phyloP scores from a whole-genome alignment of 2,329 filamentous ascomycete genomes.

The Aspergillus vadensis region DNA sequence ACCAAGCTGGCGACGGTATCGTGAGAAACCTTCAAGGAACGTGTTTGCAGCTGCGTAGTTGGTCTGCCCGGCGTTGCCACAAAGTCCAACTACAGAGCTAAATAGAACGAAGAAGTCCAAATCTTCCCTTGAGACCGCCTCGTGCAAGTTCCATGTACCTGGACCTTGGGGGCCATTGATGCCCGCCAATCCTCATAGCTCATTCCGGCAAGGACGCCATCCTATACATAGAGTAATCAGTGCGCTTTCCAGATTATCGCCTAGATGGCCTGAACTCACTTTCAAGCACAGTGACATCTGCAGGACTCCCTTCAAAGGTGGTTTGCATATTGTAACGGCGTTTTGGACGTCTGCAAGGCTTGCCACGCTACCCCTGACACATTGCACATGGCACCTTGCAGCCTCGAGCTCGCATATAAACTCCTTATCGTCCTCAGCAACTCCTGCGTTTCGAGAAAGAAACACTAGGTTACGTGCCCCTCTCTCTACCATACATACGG shows the following conservation, averaged over 20 bases:
- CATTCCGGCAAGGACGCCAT: slow-evolving; percentile 29
- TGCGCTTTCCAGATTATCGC: background rate
- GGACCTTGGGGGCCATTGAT: slow-evolving; percentile 36
- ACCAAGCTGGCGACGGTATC: slow-evolving; percentile 22
- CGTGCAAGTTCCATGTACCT: slow-evolving; percentile 30
- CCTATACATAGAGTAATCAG: background rate
- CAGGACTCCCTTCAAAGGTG: slow-evolving; percentile 20
- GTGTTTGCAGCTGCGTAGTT: slow-evolving; percentile 43
- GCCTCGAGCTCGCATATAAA: slow-evolving; percentile 10
- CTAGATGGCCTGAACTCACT: background rate
- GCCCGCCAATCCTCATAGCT: slow-evolving; percentile 32
- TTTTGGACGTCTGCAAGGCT: background rate
- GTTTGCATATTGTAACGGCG: background rate
- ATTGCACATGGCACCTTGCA: slow-evolving; percentile 2
- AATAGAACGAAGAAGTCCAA: slow-evolving; percentile 50
- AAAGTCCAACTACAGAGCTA: slow-evolving; percentile 31
- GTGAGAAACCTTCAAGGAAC: slow-evolving; percentile 34
- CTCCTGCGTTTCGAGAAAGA: slow-evolving; percentile 17
- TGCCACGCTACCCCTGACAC: slow-evolving; percentile 8
- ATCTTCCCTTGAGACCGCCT: background rate
- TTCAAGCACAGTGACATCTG: slow-evolving; percentile 22
- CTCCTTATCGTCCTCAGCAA: slow-evolving; percentile 2
- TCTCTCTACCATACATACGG: slow-evolving; percentile 19
- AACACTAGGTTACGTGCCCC: slow-evolving; percentile 21
- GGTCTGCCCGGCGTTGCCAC: slow-evolving; percentile 33